Base-by-base conservation (phyloP, 306 rosid genomes). In the Ormosia emarginata region DNA sequence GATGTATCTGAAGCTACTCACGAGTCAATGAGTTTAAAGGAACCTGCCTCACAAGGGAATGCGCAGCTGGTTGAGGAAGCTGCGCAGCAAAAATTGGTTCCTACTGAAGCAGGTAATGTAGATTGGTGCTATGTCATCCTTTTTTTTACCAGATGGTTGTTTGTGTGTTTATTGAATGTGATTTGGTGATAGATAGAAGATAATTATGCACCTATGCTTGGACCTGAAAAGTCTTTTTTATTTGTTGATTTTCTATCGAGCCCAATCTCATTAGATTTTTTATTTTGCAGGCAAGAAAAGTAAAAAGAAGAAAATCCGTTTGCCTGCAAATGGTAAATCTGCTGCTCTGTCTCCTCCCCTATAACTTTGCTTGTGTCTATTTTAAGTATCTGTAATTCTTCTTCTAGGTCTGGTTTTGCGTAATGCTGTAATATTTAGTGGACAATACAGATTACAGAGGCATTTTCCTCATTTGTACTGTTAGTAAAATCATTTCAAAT, bases 41-140 rank as follows among this genome's bases (percentile, higher is more conserved):
- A 92, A 82, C 96, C 85, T 39, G 95, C 90, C 64, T 94, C 97
- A 39, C 98, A 92, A 81, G 97, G 98, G 86, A 94, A 97, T 84
- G 93, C 93, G 79, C 95, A 84, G 62, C 82, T 75, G 74, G 92
- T 85, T 76, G 98, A 94, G 88, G 99, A 96, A 80, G 99, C 93
- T 90, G 99, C 94, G 84, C 99, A 94, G 86, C 99, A 96, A 85
- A 95, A 85, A 86, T n/a, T 92, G 88, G 91, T 88, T 87, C 86
- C 92, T 65, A 37, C 78, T 53, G 99, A 96, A 75, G 90, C 97
- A 82, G 99, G 99, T 96, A 94, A 86, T 86, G 85, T 53, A 49
- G 13, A 17, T 39, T 75, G 32, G 55, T 76, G 7, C 77, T 41
- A 24, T 52, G 59, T 24, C 24, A 24, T 24, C 24, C 24, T 24